Evolutionary conservation across 495 filamentous ascomycete species (phyloP).

Genomic region (Talaromyces wortmannii): DNA sequence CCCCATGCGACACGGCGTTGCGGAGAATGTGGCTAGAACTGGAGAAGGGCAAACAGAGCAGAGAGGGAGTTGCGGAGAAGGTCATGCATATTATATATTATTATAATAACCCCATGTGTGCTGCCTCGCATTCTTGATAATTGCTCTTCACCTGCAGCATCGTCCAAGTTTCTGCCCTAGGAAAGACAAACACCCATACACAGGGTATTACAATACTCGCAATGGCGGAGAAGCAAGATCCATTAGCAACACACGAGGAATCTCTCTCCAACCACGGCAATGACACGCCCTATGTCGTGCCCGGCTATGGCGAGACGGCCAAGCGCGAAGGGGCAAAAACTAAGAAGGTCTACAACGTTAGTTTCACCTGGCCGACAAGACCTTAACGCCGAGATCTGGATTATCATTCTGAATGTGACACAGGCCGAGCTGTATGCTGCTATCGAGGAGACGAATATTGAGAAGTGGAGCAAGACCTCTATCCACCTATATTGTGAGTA

Average conservation of each 20-base stretch:
- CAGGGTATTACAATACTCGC: background rate
- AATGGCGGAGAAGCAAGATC: conserved; percentile 12
- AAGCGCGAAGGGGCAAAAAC: conserved; percentile 31
- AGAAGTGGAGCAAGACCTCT: conserved; percentile 45
- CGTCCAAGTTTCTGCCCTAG: background rate
- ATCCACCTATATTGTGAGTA: conserved; percentile 47
- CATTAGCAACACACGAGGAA: conserved; percentile 13
- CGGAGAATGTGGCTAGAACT: background rate
- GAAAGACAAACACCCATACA: background rate
- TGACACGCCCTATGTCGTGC: conserved; percentile 15
- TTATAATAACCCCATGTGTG: background rate
- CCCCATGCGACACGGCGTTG: background rate
- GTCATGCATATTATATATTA: background rate
- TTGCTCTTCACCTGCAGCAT: background rate
- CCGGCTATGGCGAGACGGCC: conserved; percentile 25
- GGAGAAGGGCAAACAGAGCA: background rate
- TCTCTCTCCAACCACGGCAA: conserved; percentile 12
- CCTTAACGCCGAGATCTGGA: background rate
- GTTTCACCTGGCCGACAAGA: conserved; percentile 10
- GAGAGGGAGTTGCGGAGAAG: background rate
- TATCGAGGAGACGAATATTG: conserved; percentile 48
- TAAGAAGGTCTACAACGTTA: conserved; percentile 45
- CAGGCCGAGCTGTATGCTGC: conserved; percentile 53
- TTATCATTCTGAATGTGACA: background rate
- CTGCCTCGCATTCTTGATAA: background rate